Evolutionary conservation across 352 stramenopile species (phyloP).

Genomic region (Globisporangium nagaii): DNA sequence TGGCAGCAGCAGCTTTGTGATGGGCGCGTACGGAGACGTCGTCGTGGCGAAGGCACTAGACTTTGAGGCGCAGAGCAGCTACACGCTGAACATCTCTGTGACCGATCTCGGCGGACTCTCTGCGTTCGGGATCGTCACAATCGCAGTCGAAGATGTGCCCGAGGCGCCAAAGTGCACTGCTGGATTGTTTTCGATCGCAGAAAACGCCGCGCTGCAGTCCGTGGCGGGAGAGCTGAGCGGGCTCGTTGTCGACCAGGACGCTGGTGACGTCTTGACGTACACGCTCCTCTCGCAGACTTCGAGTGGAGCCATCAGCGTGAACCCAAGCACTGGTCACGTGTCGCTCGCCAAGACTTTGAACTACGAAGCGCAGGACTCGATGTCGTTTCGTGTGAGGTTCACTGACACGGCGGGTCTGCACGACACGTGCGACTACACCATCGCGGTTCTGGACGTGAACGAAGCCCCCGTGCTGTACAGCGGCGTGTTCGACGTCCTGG

Average conservation of each 20-base stretch:
- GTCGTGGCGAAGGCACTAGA: conserved; percentile 30
- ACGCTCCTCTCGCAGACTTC: background rate
- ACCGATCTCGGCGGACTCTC: conserved; percentile 33
- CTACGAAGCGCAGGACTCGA: conserved; percentile 31
- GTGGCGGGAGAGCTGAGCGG: background rate
- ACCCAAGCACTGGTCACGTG: conserved; percentile 14
- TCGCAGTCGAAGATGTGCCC: conserved; percentile 33
- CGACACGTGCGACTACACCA: conserved; percentile 32
- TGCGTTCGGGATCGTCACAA: conserved; percentile 15
- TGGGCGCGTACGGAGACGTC: conserved; percentile 40
- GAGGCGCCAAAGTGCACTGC: conserved; percentile 32
- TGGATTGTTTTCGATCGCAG: conserved; percentile 18
- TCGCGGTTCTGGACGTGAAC: conserved; percentile 40
- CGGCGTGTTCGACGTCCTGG: conserved; percentile 38
- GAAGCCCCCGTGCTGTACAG: conserved; percentile 30
- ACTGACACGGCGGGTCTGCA: conserved; percentile 33
- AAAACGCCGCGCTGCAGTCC: conserved; percentile 11
- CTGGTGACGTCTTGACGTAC: conserved; percentile 1
- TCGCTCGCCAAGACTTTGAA: conserved; percentile 21
- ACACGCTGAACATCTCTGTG: conserved; percentile 32
- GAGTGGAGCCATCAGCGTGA: background rate
- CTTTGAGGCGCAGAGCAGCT: conserved; percentile 29
- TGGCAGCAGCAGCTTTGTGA: conserved; percentile 24
- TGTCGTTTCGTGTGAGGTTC: conserved; percentile 35
- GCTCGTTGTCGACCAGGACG: conserved; percentile 1